Evolutionary conservation across 2,329 filamentous ascomycete genomes (phyloP).

Genomic region (Talaromyces sp.): DNA sequence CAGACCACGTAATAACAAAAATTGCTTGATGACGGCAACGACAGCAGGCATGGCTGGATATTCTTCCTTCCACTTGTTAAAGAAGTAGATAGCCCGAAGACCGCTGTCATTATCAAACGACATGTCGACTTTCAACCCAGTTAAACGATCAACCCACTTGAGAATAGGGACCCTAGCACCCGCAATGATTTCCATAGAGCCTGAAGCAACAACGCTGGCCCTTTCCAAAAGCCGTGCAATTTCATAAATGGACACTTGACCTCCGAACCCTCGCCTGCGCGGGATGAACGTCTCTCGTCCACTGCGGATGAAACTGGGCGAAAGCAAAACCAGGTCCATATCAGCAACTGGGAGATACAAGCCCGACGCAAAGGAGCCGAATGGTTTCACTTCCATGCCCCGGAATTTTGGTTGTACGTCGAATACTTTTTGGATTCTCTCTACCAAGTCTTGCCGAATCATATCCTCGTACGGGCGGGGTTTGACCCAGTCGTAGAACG

Average conservation of each 20-base stretch:
- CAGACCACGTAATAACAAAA: slow-evolving; percentile 78
- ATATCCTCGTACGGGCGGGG: slow-evolving; percentile 72
- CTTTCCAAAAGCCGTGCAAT: slow-evolving; percentile 42
- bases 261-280: slow-evolving; percentile 31
- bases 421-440: slow-evolving; percentile 60
- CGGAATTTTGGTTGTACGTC: slow-evolving; percentile 45
- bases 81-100: slow-evolving; percentile 72
- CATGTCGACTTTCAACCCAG: slow-evolving; percentile 80
- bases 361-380: slow-evolving; percentile 91
- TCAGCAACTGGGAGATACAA: slow-evolving; percentile 75
- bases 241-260: slow-evolving; percentile 48
- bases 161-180: slow-evolving; percentile 83
- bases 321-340: slow-evolving; percentile 86
- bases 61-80: slow-evolving; percentile 69
- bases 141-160: slow-evolving; percentile 77
- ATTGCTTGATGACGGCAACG: slow-evolving; percentile 87
- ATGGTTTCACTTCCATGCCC: slow-evolving; percentile 63
- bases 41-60: slow-evolving; percentile 83
- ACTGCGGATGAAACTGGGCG: slow-evolving; percentile 54
- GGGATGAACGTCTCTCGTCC: slow-evolving; percentile 46
- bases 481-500: slow-evolving; percentile 81
- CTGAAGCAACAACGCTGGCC: slow-evolving; percentile 50
- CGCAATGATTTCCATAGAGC: slow-evolving; percentile 62
- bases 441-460: slow-evolving; percentile 67
- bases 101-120: slow-evolving; percentile 92